Evolutionary conservation across 169 alveolate genomes (phyloP).

Genomic region (Plasmodium coatneyi): DNA sequence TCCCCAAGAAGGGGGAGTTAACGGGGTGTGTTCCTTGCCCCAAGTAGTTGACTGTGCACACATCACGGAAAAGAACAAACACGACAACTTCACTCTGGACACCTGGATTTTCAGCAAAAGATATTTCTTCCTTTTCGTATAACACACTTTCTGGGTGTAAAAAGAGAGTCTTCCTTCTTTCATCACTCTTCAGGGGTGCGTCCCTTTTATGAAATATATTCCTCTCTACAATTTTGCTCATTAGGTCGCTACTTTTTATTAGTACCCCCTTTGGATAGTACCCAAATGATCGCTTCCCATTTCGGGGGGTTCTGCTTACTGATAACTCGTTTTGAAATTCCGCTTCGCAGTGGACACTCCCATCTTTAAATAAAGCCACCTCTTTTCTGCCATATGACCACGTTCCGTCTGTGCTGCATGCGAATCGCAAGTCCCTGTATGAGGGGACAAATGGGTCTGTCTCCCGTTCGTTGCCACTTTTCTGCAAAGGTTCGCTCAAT

Average conservation of each 20-base stretch:
- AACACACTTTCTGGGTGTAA: slow-evolving; percentile 2
- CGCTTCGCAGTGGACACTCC: slow-evolving; percentile 15
- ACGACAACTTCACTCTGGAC: slow-evolving; percentile 6
- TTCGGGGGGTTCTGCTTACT: neutral
- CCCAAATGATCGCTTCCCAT: neutral
- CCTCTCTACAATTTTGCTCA: neutral
- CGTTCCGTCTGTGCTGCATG: neutral
- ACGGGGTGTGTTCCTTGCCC: neutral
- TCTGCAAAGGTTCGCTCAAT: neutral
- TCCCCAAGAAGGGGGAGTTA: slow-evolving; percentile 13
- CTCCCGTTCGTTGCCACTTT: neutral
- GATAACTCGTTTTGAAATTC: slow-evolving; percentile 22
- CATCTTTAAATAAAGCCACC: neutral
- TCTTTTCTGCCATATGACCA: slow-evolving; percentile 17
- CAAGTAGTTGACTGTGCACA: neutral
- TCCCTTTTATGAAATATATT: neutral
- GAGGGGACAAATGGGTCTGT: neutral
- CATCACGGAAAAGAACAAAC: neutral
- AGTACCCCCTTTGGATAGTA: neutral
- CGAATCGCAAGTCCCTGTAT: neutral
- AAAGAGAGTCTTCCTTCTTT: neutral
- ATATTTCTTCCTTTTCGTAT: neutral
- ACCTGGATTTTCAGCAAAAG: neutral
- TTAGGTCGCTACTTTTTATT: neutral
- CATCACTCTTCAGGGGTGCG: neutral